Evolutionary conservation across 2,329 filamentous ascomycete genomes (phyloP), one percentile per base, ranked within the genome.

Genomic region (Phyllosticta citriasiana): DNA sequence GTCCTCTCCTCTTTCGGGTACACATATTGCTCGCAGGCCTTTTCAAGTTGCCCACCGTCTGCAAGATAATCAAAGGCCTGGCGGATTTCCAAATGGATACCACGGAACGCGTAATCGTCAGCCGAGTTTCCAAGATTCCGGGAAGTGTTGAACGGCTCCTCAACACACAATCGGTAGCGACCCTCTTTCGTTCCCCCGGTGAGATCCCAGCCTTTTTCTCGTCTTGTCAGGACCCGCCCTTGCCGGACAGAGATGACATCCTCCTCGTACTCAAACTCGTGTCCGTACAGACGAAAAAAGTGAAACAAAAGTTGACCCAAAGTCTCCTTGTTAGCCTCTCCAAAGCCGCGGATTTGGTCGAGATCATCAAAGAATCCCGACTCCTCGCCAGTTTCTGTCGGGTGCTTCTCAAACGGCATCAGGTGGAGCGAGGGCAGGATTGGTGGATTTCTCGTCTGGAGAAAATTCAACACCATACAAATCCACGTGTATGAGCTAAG

Each of bases 401-500:
- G 76, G 59, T 83, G 77, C 67, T 84, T 84, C 65, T 86, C 79
- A 66, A 87, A 82, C 4, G 84, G 80, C 24, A 84, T 81, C 69
- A 91, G 87, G 71, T 97, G 94, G 35, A 99, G 80, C 16, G 89
- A 85, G 3, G 94, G 94, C 24, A 99, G 76, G 60, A 99, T 84
- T 0, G 93, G 89, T 16, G 91, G 89, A 63, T 88, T 82, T 68
- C 91, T 86, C 57, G 91, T 88, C 75, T 99, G 94, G 26, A 99
- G 82, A 70, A 97, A 99, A 67, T 91, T 95, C 71, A 99, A 88
- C 66, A 97, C 96, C 81, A 99, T 85, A 75, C 94, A 99, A 72
- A 97, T 97, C 94, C 94, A 99, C 24, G 94, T 97, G 72, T 99
- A 99, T 19, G 94, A 99, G 74, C 93, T 97, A 63, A 99, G 81